Conservation (phyloP, 441 rosid species). For the Brassica hybrid region DNA sequence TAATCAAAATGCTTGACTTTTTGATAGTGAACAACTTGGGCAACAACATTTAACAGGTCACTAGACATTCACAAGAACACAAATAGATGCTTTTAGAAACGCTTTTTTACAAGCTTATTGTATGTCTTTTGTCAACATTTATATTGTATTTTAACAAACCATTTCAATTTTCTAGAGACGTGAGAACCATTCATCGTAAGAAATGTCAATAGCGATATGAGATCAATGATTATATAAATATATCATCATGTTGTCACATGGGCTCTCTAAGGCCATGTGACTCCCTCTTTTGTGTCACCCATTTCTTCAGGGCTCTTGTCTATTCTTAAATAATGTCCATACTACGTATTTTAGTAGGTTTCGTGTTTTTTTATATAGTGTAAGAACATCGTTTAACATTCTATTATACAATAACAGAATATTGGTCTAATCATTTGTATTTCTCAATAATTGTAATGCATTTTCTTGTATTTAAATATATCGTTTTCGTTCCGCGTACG, state of each 20-base stretch:
- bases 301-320: conserved; percentile 37
- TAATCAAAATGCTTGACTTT: conserved; percentile 17
- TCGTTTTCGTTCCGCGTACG: conserved; percentile 12
- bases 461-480: conserved; percentile 17
- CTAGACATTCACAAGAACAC: conserved; percentile 30
- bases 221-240: conserved; percentile 23
- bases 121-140: conserved; percentile 28
- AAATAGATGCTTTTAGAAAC: conserved; percentile 26
- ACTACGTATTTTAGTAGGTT: conserved; percentile 11
- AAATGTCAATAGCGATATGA: conserved; percentile 33
- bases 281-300: conserved; percentile 33
- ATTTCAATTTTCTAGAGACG: not conserved
- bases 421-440: conserved; percentile 37
- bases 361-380: not conserved
- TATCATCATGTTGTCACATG: conserved; percentile 33
- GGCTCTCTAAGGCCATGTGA: conserved; percentile 46
- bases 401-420: conserved; percentile 29
- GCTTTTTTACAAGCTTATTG: conserved; percentile 10
- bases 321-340: conserved; percentile 25
- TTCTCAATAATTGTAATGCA: conserved; percentile 29
- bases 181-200: conserved; percentile 16
- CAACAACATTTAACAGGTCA: conserved; percentile 28
- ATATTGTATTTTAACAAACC: not conserved
- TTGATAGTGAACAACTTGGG: conserved; percentile 27
- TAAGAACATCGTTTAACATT: conserved; percentile 21